Conservation (phyloP, 2,329 filamentous ascomycete genomes). For the Alternaria arborescens region DNA sequence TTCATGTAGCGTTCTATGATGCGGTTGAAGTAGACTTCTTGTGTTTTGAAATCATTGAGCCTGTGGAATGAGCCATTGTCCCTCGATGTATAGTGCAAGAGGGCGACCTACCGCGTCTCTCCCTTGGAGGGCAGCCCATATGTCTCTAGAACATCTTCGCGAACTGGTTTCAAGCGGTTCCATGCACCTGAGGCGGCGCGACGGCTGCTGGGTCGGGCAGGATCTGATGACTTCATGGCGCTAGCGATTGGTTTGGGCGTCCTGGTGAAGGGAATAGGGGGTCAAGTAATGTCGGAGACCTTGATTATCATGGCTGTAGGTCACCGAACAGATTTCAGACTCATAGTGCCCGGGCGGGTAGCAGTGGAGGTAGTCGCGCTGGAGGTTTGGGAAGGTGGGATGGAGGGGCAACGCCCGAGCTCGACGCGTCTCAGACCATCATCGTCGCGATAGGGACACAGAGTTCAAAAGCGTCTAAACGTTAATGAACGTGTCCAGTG, state of each 20-base stretch:
- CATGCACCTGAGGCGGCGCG: conserved; percentile 51
- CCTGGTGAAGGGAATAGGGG: neutral
- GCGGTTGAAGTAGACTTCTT: conserved; percentile 85
- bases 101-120: conserved; percentile 72
- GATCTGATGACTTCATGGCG: conserved; percentile 44
- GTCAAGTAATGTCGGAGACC: conserved; percentile 4
- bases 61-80: conserved; percentile 31
- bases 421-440: conserved; percentile 8
- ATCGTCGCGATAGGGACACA: neutral
- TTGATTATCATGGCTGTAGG: neutral
- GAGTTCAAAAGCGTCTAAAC: neutral
- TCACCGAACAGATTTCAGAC: conserved; percentile 7
- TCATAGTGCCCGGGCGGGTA: conserved; percentile 8
- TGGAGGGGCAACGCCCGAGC: conserved; percentile 28
- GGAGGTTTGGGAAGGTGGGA: conserved; percentile 35
- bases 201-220: conserved; percentile 46
- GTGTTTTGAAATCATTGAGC: conserved; percentile 71
- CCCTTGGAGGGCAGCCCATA: conserved; percentile 92
- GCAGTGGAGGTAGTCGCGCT: conserved; percentile 27
- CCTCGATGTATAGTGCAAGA: neutral
- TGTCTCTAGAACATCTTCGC: conserved; percentile 78
- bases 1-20: conserved; percentile 90
- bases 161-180: conserved; percentile 71
- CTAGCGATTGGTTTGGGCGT: neutral
- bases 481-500: neutral